Evolutionary conservation across 2,329 filamentous ascomycete species (phyloP), one percentile per base, ranked within the genome.

Genomic region (Lomentospora prolificans): DNA sequence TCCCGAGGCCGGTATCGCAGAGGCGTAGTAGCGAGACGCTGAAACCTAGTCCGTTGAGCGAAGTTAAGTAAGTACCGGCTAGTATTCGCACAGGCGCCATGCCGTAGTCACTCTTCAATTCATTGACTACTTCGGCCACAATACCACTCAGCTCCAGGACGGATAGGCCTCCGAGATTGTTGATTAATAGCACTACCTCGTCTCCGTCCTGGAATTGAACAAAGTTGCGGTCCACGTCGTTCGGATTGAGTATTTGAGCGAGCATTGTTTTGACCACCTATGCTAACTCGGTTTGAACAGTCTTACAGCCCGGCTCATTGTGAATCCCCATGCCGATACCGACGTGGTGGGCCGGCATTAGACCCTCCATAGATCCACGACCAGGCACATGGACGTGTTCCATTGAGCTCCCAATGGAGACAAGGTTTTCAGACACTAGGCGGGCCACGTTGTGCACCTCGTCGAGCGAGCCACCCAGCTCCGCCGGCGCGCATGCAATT

Each of bases 151-250:
- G 58, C 53, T 64, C 62, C 27, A 64, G 50, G 33, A 61, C 61
- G 19, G 60, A 62, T 19, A 64, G 50, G 1, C 62, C 62, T 17
- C 62, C 62, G 12, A 64, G 55, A 51, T 64, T 64, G 39, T 64
- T 64, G 12, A 64, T 58, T 61, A 64, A 61, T 12, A 64, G 48
- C 0, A 60, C 59, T 22, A 61, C 60, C 0, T 58, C 70, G 54
- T 81, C 76, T 2, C 63, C 59, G 14, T 60, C 51, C 39, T 64
- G 68, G 53, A 81, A 71, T 0, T 72, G 64, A 12, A 81, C 66
- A 61, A 81, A 83, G 8, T 69, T 76, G 7, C 80, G 72, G 58
- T 83, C 79, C 56, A 74, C 65, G 60, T 83, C 80, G 9, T 68
- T 68, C 2, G 68, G 68, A 55, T 80, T 74, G 17, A 33, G 30